Conservation (phyloP, 2,329 filamentous ascomycete genomes). For the Achaetomium macrosporum region DNA sequence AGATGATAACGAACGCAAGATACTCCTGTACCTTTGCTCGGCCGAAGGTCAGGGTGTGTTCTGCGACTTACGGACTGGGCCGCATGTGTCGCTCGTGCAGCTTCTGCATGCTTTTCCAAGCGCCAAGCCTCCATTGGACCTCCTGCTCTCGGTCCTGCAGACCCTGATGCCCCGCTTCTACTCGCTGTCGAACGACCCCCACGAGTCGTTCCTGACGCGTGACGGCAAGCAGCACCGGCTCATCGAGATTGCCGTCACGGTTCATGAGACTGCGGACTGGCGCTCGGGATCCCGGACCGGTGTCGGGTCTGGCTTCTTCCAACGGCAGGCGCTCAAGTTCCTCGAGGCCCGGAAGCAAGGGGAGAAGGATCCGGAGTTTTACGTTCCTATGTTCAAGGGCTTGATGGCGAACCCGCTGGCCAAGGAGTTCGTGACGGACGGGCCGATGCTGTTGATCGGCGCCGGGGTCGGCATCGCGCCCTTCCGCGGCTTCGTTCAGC, state of each 20-base stretch:
- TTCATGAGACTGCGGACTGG: slow-evolving; percentile 85
- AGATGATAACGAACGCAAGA: slow-evolving; percentile 78
- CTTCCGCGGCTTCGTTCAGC: slow-evolving; percentile 95
- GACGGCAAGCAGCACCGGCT: slow-evolving; percentile 69
- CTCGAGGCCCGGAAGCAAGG: slow-evolving; percentile 62
- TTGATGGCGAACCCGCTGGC: slow-evolving; percentile 96
- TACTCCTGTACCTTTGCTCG: slow-evolving; percentile 78
- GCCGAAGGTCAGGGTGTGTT: slow-evolving; percentile 88
- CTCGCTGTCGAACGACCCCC: slow-evolving; percentile 92
- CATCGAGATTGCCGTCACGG: slow-evolving; percentile 93
- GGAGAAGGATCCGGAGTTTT: slow-evolving; percentile 53
- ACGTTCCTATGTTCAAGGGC: slow-evolving; percentile 95
- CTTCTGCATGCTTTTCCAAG: slow-evolving; percentile 89
- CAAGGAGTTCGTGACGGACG: slow-evolving; percentile 84
- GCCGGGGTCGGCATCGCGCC: slow-evolving; percentile 95
- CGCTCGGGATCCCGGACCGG: slow-evolving; percentile 66
- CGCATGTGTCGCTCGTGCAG: slow-evolving; percentile 78
- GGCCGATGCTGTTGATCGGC: slow-evolving; percentile 95
- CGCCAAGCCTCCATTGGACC: slow-evolving; percentile 77
- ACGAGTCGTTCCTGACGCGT: slow-evolving; percentile 63
- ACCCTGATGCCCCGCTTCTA: slow-evolving; percentile 98
- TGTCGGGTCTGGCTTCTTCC: slow-evolving; percentile 88
- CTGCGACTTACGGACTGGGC: slow-evolving; percentile 88
- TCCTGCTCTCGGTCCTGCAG: slow-evolving; percentile 72
- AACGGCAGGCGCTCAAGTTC: slow-evolving; percentile 71